Base-by-base conservation (phyloP, 108 stramenopile species). In the Chaetoceros tenuissimus region DNA sequence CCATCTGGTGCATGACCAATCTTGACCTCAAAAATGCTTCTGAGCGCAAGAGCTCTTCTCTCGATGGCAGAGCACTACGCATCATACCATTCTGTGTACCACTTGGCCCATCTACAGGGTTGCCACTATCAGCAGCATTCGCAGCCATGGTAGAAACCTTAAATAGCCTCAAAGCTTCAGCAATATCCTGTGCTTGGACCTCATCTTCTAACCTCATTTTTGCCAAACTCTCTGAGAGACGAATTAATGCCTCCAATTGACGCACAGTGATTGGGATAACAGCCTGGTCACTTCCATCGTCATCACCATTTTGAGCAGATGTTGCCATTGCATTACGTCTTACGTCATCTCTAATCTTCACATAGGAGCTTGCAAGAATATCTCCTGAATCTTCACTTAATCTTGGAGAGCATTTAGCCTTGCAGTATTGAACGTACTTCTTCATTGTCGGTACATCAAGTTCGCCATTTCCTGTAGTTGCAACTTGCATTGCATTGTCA, bases 181-280 rank as follows among this genome's bases (percentile, higher is more conserved):
- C 86, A 31, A 98, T 96, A 66, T 99, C 97, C 71, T 92, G 82
- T 29, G 79, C 60, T 21, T 83, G 85, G 3, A 97, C 98, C 68
- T 94, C 82, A n/a, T 82, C 74, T 31, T 83, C 78, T 21, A 99
- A 72, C 19, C 97, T 82, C 88, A 98, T 92, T 74, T 98, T 98
- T 28, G 99, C 97, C 22, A 98, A 73, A 46, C 90, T 83, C 72
- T 99, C 99, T 0, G 89, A 85, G 3, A 99, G 63, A 21, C 99
- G 94, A 19, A 99, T 95, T 28, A 99, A 73, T 23, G 99, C 99
- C 73, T 99, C 99, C n/a, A 99, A 81, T 78, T 99, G 99, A 28
- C 99, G 90, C 5, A 98, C 96, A 2, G 99, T 99, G 70, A 99
- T 98, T 29, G 99, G 99, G 31, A 99, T 95, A 13, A 82, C 76